Percentiles rank a stretch among this genome's conserved stretches.
These are phyloP conservation scores for Lonicera japonica DNA, from an alignment of 129 eudicot genomes.

Conservation along the genomic window DNA sequence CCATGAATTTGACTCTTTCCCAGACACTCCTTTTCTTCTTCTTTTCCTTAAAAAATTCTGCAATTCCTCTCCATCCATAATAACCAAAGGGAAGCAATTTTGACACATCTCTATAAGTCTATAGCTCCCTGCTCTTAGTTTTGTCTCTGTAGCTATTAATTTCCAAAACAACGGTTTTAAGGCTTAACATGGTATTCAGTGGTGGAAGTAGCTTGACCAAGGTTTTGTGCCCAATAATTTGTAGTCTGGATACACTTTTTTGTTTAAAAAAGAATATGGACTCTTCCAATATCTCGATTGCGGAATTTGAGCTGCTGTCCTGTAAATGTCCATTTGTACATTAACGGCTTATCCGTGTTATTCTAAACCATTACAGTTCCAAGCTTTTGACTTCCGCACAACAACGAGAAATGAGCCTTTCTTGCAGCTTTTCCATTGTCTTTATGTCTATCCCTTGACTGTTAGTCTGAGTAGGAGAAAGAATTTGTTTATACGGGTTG, in stretches of 20 bases:
- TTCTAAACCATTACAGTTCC: constrained; percentile 53
- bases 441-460: constrained; percentile 94
- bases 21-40: no score
- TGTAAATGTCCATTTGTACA: neutral
- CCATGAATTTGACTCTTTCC: no score
- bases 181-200: constrained; percentile 1
- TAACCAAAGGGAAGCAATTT: no score
- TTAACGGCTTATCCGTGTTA: neutral
- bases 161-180: neutral
- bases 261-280: neutral
- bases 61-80: no score
- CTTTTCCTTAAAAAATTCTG: no score
- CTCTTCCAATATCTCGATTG: neutral
- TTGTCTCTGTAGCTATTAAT: no score
- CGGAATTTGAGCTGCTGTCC: neutral
- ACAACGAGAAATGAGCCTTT: constrained; percentile 94
- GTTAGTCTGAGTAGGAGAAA: constrained; percentile 87
- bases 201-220: neutral
- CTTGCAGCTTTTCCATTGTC: constrained; percentile 93
- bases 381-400: constrained; percentile 95
- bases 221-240: neutral
- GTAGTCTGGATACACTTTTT: neutral
- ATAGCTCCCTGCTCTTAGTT: no score
- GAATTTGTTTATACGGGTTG: constrained; percentile 90
- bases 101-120: no score